phyloP scores from a whole-genome alignment of 495 filamentous ascomycete genomes.

The Trichoderma orchidacearum region DNA sequence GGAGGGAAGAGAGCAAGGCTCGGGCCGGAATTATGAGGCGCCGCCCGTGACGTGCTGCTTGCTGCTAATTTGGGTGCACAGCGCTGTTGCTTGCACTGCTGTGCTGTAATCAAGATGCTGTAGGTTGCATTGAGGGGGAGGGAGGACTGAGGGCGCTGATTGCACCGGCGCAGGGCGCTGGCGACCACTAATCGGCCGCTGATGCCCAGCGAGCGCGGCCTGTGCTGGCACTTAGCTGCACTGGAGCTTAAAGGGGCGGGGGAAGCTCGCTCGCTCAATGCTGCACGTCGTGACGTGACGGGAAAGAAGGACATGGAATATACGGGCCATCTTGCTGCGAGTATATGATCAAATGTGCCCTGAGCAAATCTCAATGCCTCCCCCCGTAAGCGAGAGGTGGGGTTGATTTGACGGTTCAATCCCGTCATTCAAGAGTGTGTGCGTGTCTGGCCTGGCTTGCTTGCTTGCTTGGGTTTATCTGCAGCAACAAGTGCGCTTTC shows the following conservation, averaged over 20 bases:
- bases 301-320: neutral
- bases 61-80: neutral
- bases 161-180: neutral
- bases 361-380: no score
- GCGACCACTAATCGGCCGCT: neutral
- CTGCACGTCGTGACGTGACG: neutral
- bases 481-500: no score
- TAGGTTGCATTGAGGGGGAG: no score
- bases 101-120: no score
- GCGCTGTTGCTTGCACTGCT: neutral
- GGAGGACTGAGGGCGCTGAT: no score
- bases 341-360: no score
- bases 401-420: no score
- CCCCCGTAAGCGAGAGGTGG: no score
- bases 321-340: no score
- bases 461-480: no score
- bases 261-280: neutral
- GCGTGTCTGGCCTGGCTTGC: no score
- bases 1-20: neutral
- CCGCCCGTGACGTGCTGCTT: neutral
- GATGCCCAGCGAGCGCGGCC: neutral
- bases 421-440: no score
- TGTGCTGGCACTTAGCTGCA: neutral
- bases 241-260: neutral
- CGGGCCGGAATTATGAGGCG: neutral